A percentile compares a stretch with the other conserved stretches of the same genome.
Conservation (phyloP, 169 alveolate species). For the Theileria equi region DNA sequence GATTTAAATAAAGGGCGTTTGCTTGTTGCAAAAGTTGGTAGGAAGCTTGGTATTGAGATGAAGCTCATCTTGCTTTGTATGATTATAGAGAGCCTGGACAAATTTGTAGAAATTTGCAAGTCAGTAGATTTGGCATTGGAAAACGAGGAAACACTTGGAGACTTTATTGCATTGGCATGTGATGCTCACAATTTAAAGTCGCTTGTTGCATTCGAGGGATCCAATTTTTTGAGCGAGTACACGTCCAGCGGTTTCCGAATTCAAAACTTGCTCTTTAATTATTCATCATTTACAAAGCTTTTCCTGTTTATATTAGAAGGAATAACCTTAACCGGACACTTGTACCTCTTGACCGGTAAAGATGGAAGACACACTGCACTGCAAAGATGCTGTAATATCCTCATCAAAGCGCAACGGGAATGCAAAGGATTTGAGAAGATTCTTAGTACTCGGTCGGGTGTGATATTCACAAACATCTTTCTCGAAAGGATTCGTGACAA, state of each 20-base stretch:
- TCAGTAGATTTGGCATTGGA: constrained; percentile 32
- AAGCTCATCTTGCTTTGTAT: constrained; percentile 48
- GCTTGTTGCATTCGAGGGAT: constrained; percentile 53
- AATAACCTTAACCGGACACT: constrained; percentile 51
- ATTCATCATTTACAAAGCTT: constrained; percentile 30
- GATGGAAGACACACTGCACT: constrained; percentile 56
- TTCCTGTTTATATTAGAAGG: constrained; percentile 48
- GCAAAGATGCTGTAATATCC: constrained; percentile 38
- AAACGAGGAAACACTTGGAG: not conserved
- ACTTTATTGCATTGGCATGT: constrained; percentile 11
- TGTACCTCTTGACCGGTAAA: constrained; percentile 37
- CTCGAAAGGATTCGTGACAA: constrained; percentile 34
- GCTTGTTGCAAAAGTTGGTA: constrained; percentile 48
- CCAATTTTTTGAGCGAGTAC: not conserved
- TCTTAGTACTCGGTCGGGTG: constrained; percentile 42
- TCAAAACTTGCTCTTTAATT: constrained; percentile 17
- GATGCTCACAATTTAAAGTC: constrained; percentile 34
- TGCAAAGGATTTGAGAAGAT: constrained; percentile 12
- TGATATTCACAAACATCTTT: constrained; percentile 49
- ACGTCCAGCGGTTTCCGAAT: constrained; percentile 3
- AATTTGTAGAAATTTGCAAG: constrained; percentile 18
- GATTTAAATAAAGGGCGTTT: constrained; percentile 49
- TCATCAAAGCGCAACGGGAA: constrained; percentile 23
- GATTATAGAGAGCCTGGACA: constrained; percentile 10
- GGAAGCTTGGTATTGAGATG: constrained; percentile 54